Conservation (phyloP, 345 rosid species). For the Eucalyptus pauciflora region DNA sequence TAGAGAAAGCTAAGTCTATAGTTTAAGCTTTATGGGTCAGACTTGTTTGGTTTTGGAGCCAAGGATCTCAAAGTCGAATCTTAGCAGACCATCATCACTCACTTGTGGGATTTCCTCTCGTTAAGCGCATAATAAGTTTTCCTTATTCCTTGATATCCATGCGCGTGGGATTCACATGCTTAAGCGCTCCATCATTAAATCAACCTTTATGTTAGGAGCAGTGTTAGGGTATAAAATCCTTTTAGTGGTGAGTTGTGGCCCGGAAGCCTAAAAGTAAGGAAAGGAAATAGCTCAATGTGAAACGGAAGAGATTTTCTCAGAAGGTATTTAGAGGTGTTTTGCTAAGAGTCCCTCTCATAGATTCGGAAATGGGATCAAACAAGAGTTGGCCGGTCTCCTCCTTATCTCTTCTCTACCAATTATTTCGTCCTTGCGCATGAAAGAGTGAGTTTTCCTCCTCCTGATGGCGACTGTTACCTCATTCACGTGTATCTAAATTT, state of each 20-base stretch:
- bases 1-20: background rate
- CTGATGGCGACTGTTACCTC: background rate
- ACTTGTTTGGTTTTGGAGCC: background rate
- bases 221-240: background rate
- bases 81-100: background rate
- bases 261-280: background rate
- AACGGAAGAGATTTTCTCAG: background rate
- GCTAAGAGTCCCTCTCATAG: background rate
- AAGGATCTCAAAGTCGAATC: background rate
- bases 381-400: background rate
- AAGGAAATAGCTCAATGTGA: background rate
- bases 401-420: constrained; percentile 9
- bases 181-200: background rate
- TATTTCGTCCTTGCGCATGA: background rate
- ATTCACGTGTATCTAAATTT: background rate
- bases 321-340: background rate
- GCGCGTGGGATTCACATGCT: background rate
- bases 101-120: background rate
- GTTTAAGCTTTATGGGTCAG: background rate
- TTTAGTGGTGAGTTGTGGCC: background rate
- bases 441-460: background rate
- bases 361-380: background rate
- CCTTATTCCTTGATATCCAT: background rate
- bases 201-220: background rate
- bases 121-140: background rate